Conservation (phyloP, 1,139 yeast genomes). For the Keqinozyma sinolaborantium region DNA sequence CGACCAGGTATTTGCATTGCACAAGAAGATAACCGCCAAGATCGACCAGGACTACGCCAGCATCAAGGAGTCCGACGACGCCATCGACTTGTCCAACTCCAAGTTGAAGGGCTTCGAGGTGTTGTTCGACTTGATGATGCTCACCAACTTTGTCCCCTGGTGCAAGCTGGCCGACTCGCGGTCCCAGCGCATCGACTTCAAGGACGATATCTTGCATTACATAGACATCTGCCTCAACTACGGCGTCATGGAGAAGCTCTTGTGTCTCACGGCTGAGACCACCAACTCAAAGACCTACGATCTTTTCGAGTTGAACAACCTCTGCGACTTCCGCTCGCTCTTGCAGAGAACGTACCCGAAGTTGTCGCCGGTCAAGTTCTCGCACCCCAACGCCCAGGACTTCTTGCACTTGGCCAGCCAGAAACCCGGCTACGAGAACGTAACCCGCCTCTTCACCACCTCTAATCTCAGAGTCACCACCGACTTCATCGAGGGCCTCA, state of each 20-base stretch:
- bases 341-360: constrained; percentile 66
- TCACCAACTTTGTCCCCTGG: constrained; percentile 67
- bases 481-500: constrained; percentile 24
- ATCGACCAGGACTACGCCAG: constrained; percentile 20
- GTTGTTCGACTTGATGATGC: constrained; percentile 50
- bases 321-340: constrained; percentile 64
- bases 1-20: constrained; percentile 23
- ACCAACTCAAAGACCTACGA: constrained; percentile 31
- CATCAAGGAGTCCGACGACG: constrained; percentile 18
- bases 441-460: constrained; percentile 19
- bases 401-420: not conserved
- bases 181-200: constrained; percentile 49
- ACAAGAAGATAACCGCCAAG: constrained; percentile 17
- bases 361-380: constrained; percentile 39
- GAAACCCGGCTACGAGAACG: constrained; percentile 11
- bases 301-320: constrained; percentile 38
- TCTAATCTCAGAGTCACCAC: constrained; percentile 17
- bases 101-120: constrained; percentile 49
- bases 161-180: constrained; percentile 48
- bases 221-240: constrained; percentile 37
- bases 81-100: constrained; percentile 49
- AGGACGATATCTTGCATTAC: constrained; percentile 39
- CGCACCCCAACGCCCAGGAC: constrained; percentile 24
- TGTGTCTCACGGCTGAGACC: constrained; percentile 70
- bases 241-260: constrained; percentile 80